These are phyloP conservation scores for Cercophora newfieldiana DNA, from an alignment of 495 filamentous ascomycete species.

Conservation along the genomic window DNA sequence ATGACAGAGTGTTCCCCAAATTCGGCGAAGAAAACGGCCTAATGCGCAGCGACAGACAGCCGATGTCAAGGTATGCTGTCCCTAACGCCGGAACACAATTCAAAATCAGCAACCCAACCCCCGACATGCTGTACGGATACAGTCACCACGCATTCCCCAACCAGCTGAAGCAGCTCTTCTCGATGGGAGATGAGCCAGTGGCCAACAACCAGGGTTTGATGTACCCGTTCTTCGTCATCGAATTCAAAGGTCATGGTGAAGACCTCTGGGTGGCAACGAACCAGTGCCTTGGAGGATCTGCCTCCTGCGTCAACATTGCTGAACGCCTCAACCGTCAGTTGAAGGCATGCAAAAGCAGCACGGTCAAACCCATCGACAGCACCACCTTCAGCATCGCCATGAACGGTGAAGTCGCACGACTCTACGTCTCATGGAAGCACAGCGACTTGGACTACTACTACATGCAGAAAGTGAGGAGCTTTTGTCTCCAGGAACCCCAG, in stretches of 20 bases:
- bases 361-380: slow-evolving; percentile 26
- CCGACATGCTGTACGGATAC: no score
- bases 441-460: no score
- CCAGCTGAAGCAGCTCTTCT: slow-evolving; percentile 18
- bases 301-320: no score
- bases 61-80: slow-evolving; percentile 24
- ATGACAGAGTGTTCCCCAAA: slow-evolving; percentile 19
- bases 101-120: slow-evolving; percentile 27
- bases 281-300: slow-evolving; percentile 29
- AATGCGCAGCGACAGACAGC: slow-evolving; percentile 7
- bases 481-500: no score
- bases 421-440: no score
- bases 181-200: slow-evolving; percentile 23
- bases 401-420: slow-evolving; percentile 31
- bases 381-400: slow-evolving; percentile 37
- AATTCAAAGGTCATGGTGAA: slow-evolving; percentile 32
- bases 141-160: slow-evolving; percentile 7
- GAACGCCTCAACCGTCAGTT: slow-evolving; percentile 30
- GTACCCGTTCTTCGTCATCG: slow-evolving; percentile 35
- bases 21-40: background rate
- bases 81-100: slow-evolving; percentile 17
- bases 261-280: slow-evolving; percentile 34
- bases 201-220: slow-evolving; percentile 24
- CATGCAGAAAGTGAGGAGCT: no score
- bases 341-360: slow-evolving; percentile 23